phyloP scores from a whole-genome alignment of 805 yeast genomes.

The Candida mattraensis region DNA sequence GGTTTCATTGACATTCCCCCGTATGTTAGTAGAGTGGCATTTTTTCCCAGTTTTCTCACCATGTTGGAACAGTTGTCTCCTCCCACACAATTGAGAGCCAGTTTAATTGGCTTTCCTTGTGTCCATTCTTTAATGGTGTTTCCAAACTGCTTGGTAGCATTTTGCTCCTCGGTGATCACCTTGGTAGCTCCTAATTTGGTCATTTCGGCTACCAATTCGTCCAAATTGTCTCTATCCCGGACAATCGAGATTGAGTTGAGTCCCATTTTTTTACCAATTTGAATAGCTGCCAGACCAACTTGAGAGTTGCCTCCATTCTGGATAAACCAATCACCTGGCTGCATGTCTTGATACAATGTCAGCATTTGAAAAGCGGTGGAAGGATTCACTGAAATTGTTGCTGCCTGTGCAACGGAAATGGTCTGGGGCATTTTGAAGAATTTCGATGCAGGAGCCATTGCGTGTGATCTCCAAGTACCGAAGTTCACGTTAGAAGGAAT shows the following conservation, averaged over 20 bases:
- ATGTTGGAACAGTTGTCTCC: conserved; percentile 81
- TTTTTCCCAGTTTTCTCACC: conserved; percentile 74
- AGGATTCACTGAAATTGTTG: conserved; percentile 91
- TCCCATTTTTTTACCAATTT: conserved; percentile 77
- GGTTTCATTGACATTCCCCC: conserved; percentile 99
- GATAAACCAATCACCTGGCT: conserved; percentile 83
- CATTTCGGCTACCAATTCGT: conserved; percentile 54
- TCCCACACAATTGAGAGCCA: conserved; percentile 92
- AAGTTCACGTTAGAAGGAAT: conserved; percentile 74
- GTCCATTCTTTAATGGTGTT: conserved; percentile 57
- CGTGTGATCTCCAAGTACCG: conserved; percentile 94
- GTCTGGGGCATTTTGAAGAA: conserved; percentile 61
- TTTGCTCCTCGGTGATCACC: conserved; percentile 88
- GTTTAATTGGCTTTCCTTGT: conserved; percentile 53
- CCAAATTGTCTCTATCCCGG: conserved; percentile 79
- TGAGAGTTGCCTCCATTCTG: conserved; percentile 97
- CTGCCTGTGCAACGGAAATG: conserved; percentile 62
- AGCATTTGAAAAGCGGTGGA: conserved; percentile 89
- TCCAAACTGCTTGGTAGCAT: conserved; percentile 65
- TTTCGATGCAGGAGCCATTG: conserved; percentile 50
- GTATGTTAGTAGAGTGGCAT: conserved; percentile 83
- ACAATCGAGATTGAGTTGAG: conserved; percentile 83
- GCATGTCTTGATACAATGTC: conserved; percentile 59
- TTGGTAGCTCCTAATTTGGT: conserved; percentile 74
- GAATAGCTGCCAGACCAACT: conserved; percentile 90